Percentiles rank a stretch among this genome's conserved stretches.
phyloP scores from a whole-genome alignment of 2,329 filamentous ascomycete genomes.

The Aspergillus phoenicis region DNA sequence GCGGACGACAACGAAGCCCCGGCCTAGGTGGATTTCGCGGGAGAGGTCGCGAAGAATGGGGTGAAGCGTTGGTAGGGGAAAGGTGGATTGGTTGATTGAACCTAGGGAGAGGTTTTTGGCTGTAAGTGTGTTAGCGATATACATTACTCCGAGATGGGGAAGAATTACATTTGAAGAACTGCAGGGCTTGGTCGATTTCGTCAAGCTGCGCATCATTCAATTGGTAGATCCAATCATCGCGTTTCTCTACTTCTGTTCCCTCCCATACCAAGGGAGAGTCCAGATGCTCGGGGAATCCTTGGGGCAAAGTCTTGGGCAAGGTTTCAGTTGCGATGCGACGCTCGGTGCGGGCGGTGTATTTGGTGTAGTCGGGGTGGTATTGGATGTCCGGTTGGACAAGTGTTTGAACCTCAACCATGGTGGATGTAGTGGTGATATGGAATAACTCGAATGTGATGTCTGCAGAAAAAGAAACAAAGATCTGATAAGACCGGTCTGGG shows the following conservation, averaged over 20 bases:
- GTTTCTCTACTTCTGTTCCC: constrained; percentile 39
- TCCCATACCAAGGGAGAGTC: constrained; percentile 53
- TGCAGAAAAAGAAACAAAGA: no score
- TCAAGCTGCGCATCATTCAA: constrained; percentile 42
- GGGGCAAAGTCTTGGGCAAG: constrained; percentile 35
- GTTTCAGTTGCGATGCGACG: constrained; percentile 25
- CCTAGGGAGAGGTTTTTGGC: constrained; percentile 35
- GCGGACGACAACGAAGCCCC: constrained; percentile 50
- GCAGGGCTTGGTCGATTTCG: constrained; percentile 48
- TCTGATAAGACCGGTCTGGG: no score
- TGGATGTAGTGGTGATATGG: background rate
- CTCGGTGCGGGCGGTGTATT: constrained; percentile 27
- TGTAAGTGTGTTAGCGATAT: constrained; percentile 19
- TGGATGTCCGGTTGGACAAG: constrained; percentile 34
- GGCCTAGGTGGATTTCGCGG: constrained; percentile 43
- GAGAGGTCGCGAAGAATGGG: constrained; percentile 38
- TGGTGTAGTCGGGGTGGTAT: constrained; percentile 31
- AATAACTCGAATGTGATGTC: no score
- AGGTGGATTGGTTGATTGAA: constrained; percentile 50
- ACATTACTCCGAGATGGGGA: no score
- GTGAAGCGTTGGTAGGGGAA: constrained; percentile 45
- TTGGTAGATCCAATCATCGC: constrained; percentile 47
- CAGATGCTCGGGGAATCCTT: constrained; percentile 46
- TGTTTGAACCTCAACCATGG: background rate
- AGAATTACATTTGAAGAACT: constrained; percentile 44